Evolutionary conservation across 2,329 filamentous ascomycete species (phyloP).

Genomic region (Macroventuria anomochaeta): DNA sequence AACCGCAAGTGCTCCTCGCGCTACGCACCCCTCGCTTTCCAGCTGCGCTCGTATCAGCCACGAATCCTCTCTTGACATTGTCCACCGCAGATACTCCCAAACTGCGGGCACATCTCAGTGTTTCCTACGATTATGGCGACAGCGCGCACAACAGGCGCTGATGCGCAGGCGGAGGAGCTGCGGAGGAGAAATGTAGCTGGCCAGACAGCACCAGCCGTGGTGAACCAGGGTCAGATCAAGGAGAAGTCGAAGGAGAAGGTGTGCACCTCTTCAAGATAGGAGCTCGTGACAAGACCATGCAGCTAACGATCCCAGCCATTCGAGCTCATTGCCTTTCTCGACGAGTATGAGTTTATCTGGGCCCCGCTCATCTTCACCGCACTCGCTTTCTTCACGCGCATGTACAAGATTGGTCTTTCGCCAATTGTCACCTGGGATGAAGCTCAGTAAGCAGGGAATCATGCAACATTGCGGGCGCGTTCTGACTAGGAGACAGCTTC

Average conservation of each 20-base stretch:
- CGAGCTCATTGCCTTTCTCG: slow-evolving; percentile 67
- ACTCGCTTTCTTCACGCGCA: slow-evolving; percentile 69
- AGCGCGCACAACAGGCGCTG: slow-evolving; percentile 49
- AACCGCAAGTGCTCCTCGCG: slow-evolving; percentile 3
- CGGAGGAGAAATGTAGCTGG: slow-evolving; percentile 54
- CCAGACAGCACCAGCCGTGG: slow-evolving; percentile 38
- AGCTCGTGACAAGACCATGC: neutral
- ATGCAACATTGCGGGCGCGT: neutral
- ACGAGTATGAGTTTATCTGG: slow-evolving; percentile 67
- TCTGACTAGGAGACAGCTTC: slow-evolving; percentile 64
- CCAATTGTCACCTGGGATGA: slow-evolving; percentile 79
- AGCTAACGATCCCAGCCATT: slow-evolving; percentile 49
- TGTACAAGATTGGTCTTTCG: slow-evolving; percentile 72
- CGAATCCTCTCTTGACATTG: slow-evolving; percentile 19
- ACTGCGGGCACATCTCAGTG: neutral
- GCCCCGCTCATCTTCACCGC: slow-evolving; percentile 69
- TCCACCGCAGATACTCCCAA: slow-evolving; percentile 1
- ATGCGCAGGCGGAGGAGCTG: slow-evolving; percentile 53
- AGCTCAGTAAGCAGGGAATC: slow-evolving; percentile 65
- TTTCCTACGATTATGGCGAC: slow-evolving; percentile 33
- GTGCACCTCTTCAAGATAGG: slow-evolving; percentile 12
- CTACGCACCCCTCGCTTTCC: slow-evolving; percentile 22
- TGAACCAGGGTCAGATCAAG: slow-evolving; percentile 41
- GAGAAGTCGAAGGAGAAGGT: slow-evolving; percentile 60
- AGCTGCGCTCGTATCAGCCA: slow-evolving; percentile 18